Evolutionary conservation across 2,329 filamentous ascomycete species (phyloP), one percentile per base, ranked within the genome.

Genomic region (Colletotrichum musicola): DNA sequence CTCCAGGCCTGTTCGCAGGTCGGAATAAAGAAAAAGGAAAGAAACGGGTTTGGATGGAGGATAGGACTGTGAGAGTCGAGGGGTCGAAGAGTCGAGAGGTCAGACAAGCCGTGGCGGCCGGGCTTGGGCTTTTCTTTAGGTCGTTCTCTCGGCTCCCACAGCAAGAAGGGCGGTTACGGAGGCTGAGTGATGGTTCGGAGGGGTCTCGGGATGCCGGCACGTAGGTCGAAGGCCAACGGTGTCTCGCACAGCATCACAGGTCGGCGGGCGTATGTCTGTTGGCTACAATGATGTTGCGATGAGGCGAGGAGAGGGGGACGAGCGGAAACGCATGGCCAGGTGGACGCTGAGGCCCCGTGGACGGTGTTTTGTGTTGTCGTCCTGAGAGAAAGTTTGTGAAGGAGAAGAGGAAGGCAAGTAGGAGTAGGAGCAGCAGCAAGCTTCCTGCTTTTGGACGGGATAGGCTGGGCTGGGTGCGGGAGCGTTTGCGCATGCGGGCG

Each of bases 121-220:
- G 30, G 13, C 14, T 18, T 35, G 30, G 30, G 49, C 16, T 22
- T 44, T 62, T 62, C 49, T 60, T 61, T 14, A 22, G 16, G 13
- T 16, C 25, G 47, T 51, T 18, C 6, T 18, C n/a, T 51, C 22
- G 27, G 13, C 5, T 14, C 35, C 47, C 35, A 42, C 20, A 46
- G 38, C 30, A 35, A 35, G 30, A 35, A 35, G 27, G 55, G 16
- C 59, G 51, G 58, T 53, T 69, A 69, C 16, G 66, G 66, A 61
- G 62, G 66, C 62, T 65, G 25, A 61, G 55, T 66, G 62, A 66
- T 65, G 47, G 40, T 59, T 66, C 62, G 62, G 50, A 53, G 62
- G 42, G 66, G 66, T 47, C 64, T 66, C 66, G 56, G 66, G 62
- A 69, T 66, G 44, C 55, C 50, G 62, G 62, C 66, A 69, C 66